Base-by-base conservation (phyloP, 371 early-diverging fungal species). In the Mucor ambiguus region DNA sequence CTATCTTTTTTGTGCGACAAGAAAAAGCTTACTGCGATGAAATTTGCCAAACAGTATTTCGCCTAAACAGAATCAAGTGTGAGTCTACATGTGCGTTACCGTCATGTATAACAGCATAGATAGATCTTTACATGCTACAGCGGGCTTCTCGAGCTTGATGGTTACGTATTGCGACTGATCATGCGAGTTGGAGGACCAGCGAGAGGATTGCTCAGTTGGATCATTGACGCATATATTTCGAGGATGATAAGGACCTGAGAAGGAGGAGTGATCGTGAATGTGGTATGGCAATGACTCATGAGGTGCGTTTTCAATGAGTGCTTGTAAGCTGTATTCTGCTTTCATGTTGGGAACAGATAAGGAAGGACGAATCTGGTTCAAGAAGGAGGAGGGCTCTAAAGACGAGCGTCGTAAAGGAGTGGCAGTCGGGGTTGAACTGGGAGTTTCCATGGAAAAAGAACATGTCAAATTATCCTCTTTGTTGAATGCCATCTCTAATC, bases 11-110 rank as follows among this genome's bases (percentile, higher is more conserved):
- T 28, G 16, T 20, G 28, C 29, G 35, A 49, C 38, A 24, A 29
- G 38, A 28, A 33, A 58, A 33, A 58, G 32, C 54, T 75, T 86
- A 89, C 91, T 82, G 77, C 96, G 94, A 84, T 94, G 90, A 77
- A 90, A 97, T 75, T 98, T 98, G 64, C 99, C 99, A 87, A 98
- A 98, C 1, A 91, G 90, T 69, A 98, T 95, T 7, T 93, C 82
- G 48, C 89, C 92, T 92, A 60, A 5, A 24, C 46, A 12, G 24
- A 9, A 30, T 30, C 30, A 28, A 64, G 55, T 59, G 28, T 10
- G 9, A 48, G 48, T 30, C 56, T 66, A 33, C 9, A 33, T 9
- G 9, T 49, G 33, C 28, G 4, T 41, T n/a, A n/a, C n/a, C n/a
- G 6, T 38, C 38, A 1, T 14, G 37, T 58, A 61, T 30, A 35